phyloP scores from a whole-genome alignment of 1,284 basidiomycete genomes.

The Sporisorium graminicola region DNA sequence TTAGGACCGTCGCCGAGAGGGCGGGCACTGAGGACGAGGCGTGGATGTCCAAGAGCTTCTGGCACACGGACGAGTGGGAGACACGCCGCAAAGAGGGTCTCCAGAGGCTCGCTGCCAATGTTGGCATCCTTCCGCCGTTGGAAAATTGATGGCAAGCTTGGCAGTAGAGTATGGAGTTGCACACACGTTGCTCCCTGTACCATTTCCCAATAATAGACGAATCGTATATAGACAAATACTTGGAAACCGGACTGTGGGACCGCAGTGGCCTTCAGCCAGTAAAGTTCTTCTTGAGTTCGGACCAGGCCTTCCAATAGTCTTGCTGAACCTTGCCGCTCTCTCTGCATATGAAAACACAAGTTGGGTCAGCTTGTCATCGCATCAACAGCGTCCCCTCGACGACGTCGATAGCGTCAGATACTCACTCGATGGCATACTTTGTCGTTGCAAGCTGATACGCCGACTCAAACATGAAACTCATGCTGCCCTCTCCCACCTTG shows the following conservation, averaged over 20 bases:
- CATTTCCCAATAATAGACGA: too few species aligned
- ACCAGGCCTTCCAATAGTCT: conserved; percentile 55
- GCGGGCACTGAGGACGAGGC: conserved; percentile 31
- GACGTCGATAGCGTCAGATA: background rate
- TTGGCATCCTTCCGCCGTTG: conserved; percentile 33
- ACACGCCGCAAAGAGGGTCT: conserved; percentile 27
- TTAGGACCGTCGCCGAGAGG: conserved; percentile 30
- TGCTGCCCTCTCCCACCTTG: conserved; percentile 54
- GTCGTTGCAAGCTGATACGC: conserved; percentile 60
- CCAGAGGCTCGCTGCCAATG: conserved; percentile 18
- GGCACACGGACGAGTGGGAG: conserved; percentile 42
- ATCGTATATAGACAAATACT: too few species aligned
- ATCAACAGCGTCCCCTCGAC: too few species aligned
- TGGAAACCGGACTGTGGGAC: too few species aligned
- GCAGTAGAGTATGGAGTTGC: too few species aligned
- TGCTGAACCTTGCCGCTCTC: conserved; percentile 61
- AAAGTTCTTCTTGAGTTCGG: conserved; percentile 36
- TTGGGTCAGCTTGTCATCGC: background rate
- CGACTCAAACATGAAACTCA: conserved; percentile 65
- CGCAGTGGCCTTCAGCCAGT: background rate
- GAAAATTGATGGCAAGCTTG: too few species aligned
- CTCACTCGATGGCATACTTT: conserved; percentile 51
- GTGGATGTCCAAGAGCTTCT: conserved; percentile 43
- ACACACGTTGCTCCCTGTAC: background rate
- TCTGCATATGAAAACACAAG: background rate